Conservation (phyloP, 371 early-diverging fungal genomes). For the Apophysomyces ossiformis region DNA sequence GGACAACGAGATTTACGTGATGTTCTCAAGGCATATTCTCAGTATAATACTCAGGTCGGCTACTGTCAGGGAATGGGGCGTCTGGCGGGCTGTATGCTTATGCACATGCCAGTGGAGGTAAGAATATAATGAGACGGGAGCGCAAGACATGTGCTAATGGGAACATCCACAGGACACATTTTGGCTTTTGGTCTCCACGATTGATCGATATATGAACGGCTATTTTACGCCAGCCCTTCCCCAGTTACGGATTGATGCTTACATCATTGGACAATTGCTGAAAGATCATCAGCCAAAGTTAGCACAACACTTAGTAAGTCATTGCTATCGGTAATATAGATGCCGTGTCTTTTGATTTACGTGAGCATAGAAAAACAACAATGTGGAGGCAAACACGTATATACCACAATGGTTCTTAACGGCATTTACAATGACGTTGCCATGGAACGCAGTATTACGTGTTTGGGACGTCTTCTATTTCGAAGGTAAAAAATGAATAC, state of each 20-base stretch:
- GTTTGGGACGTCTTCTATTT: slow-evolving; percentile 94
- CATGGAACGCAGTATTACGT: slow-evolving; percentile 89
- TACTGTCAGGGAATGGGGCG: slow-evolving; percentile 98
- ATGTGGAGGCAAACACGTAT: slow-evolving; percentile 86
- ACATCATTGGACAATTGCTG: slow-evolving; percentile 82
- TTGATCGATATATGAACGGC: slow-evolving; percentile 76
- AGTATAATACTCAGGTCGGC: slow-evolving; percentile 87
- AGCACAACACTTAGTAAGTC: slow-evolving; percentile 71
- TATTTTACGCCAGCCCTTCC: slow-evolving; percentile 79
- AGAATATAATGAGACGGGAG: not conserved
- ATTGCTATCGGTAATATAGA: not conserved
- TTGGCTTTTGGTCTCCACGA: slow-evolving; percentile 84
- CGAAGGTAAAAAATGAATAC: slow-evolving; percentile 57
- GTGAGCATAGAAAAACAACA: slow-evolving; percentile 57
- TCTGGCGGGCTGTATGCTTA: slow-evolving; percentile 88
- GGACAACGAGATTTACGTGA: slow-evolving; percentile 74
- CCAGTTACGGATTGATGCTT: slow-evolving; percentile 82
- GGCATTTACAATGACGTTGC: slow-evolving; percentile 86
- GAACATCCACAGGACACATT: slow-evolving; percentile 68
- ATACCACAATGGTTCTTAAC: slow-evolving; percentile 96
- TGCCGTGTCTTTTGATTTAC: slow-evolving; percentile 3
- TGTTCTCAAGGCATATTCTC: slow-evolving; percentile 87
- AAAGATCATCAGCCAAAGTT: slow-evolving; percentile 74
- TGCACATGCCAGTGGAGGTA: slow-evolving; percentile 83
- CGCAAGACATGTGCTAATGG: not conserved